phyloP scores from a whole-genome alignment of 2,329 filamentous ascomycete genomes.

The Colletotrichum chlorophyti region DNA sequence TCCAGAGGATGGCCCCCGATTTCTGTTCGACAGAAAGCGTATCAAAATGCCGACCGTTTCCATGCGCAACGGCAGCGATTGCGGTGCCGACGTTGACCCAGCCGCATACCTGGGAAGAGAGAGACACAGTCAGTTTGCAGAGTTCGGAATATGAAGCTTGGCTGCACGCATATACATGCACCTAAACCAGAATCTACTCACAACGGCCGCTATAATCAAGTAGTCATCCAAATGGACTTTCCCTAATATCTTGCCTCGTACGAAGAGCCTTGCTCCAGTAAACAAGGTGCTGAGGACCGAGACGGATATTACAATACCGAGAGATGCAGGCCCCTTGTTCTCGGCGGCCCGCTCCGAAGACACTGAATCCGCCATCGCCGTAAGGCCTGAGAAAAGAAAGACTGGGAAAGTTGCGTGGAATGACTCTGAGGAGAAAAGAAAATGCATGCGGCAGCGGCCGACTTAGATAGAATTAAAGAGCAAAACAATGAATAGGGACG shows the following conservation, averaged over 20 bases:
- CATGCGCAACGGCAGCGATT: constrained; percentile 41
- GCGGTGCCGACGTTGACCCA: constrained; percentile 43
- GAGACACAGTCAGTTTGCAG: not conserved
- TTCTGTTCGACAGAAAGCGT: constrained; percentile 38
- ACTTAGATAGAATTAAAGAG: not conserved
- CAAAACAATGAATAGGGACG: too few species aligned
- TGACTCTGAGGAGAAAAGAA: not conserved
- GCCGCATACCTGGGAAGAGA: constrained; percentile 36
- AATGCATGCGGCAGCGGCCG: not conserved
- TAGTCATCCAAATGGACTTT: constrained; percentile 45
- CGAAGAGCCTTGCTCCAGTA: constrained; percentile 38
- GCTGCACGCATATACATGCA: not conserved
- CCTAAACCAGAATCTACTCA: constrained; percentile 32
- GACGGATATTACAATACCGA: constrained; percentile 38
- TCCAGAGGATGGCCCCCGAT: constrained; percentile 41
- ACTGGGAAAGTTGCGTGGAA: too few species aligned
- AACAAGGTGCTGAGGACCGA: constrained; percentile 37
- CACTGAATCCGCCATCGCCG: not conserved
- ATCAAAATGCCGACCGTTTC: constrained; percentile 47
- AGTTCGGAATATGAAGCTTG: not conserved
- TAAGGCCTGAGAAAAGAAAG: not conserved
- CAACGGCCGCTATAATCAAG: constrained; percentile 41
- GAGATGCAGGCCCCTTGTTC: constrained; percentile 39
- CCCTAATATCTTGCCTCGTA: constrained; percentile 36
- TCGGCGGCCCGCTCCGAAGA: not conserved